Conservation (phyloP, 2,329 filamentous ascomycete species). For the Fusarium anguioides region DNA sequence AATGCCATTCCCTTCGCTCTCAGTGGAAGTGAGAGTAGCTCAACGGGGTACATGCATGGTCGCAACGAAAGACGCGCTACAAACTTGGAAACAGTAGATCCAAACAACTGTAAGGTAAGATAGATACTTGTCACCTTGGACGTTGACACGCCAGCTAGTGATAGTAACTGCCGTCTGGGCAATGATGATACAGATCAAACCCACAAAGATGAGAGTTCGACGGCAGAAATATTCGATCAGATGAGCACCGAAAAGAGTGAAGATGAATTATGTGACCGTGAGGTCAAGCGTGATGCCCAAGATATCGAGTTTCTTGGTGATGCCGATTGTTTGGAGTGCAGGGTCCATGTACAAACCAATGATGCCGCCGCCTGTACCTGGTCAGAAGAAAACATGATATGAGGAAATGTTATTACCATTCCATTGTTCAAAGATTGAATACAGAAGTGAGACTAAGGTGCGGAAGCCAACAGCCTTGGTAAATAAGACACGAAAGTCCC, state of each 20-base stretch:
- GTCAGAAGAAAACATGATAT: background rate
- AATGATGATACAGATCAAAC: slow-evolving; percentile 30
- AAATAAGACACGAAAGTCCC: slow-evolving; percentile 41
- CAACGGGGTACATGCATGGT: slow-evolving; percentile 42
- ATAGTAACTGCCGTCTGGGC: slow-evolving; percentile 39
- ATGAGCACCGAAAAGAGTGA: slow-evolving; percentile 37
- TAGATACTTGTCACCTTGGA: slow-evolving; percentile 1
- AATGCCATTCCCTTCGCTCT: slow-evolving; percentile 41
- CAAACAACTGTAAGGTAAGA: slow-evolving; percentile 34
- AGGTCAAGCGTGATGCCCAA: slow-evolving; percentile 37
- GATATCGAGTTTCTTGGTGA: slow-evolving; percentile 26
- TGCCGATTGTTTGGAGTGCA: slow-evolving; percentile 31
- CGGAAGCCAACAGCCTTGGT: slow-evolving; percentile 27
- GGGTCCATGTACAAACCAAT: slow-evolving; percentile 37
- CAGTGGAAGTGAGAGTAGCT: slow-evolving; percentile 35
- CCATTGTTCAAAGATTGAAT: slow-evolving; percentile 39
- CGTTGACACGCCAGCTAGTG: slow-evolving; percentile 33
- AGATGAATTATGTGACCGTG: slow-evolving; percentile 40
- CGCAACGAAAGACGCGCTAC: slow-evolving; percentile 40
- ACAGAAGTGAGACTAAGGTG: slow-evolving; percentile 29
- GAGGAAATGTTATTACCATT: slow-evolving; percentile 25
- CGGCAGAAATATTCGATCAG: slow-evolving; percentile 36
- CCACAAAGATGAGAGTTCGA: slow-evolving; percentile 36
- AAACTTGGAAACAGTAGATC: slow-evolving; percentile 41
- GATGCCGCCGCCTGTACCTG: slow-evolving; percentile 12